Percentiles rank a stretch among this genome's conserved stretches.
These are phyloP conservation scores for Nigrospora oryzae DNA, from an alignment of 2,329 filamentous ascomycete species.

Conservation along the genomic window DNA sequence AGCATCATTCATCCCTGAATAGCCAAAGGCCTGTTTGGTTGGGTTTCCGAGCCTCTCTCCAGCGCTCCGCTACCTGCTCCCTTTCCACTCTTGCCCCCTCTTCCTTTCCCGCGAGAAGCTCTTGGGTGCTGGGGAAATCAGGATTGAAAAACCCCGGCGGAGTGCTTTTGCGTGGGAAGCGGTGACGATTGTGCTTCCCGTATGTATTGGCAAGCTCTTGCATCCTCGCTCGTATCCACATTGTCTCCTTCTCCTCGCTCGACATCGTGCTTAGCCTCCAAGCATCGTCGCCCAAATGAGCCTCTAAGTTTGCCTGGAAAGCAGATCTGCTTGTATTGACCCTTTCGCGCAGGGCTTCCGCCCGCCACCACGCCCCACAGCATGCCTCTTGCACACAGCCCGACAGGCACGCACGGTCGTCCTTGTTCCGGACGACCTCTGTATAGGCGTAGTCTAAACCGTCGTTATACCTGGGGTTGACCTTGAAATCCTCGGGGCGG, in stretches of 20 bases:
- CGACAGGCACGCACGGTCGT: constrained; percentile 60
- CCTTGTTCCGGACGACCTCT: constrained; percentile 64
- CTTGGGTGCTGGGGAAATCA: constrained; percentile 85
- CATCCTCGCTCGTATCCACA: constrained; percentile 69
- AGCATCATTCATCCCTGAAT: constrained; percentile 62
- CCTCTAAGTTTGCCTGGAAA: constrained; percentile 37
- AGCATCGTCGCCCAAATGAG: constrained; percentile 48
- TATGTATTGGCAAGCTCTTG: constrained; percentile 64
- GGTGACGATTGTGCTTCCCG: constrained; percentile 65
- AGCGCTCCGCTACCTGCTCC: constrained; percentile 61
- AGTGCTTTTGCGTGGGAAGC: constrained; percentile 60
- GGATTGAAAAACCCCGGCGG: constrained; percentile 87
- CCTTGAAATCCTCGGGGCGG: constrained; percentile 65
- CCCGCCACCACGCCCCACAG: constrained; percentile 63
- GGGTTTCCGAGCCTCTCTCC: constrained; percentile 71
- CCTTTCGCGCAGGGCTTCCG: constrained; percentile 50
- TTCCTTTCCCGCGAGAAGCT: constrained; percentile 56
- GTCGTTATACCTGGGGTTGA: constrained; percentile 66
- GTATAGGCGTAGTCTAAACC: constrained; percentile 65
- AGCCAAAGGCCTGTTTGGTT: constrained; percentile 59
- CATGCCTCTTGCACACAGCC: constrained; percentile 71
- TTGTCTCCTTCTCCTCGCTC: constrained; percentile 50
- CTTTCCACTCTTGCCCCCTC: constrained; percentile 57
- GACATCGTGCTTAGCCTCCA: constrained; percentile 52
- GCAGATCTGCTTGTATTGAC: constrained; percentile 18